Conservation (phyloP, 495 filamentous ascomycete genomes). For the Neurospora sp. region DNA sequence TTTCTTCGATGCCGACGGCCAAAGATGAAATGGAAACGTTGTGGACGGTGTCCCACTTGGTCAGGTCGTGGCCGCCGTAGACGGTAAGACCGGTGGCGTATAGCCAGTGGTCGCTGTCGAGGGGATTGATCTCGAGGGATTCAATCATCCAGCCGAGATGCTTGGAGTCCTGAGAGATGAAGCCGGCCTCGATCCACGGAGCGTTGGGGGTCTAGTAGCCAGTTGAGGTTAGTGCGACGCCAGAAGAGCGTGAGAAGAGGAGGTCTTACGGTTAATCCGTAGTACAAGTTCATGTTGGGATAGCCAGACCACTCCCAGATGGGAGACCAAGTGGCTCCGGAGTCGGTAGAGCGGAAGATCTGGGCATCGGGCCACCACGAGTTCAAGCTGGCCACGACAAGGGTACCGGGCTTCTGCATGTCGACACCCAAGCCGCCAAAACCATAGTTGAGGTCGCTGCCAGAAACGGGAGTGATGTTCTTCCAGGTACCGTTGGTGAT, state of each 20-base stretch:
- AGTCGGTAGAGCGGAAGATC: slow-evolving; percentile 43
- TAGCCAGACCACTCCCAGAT: slow-evolving; percentile 44
- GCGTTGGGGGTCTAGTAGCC: slow-evolving; percentile 25
- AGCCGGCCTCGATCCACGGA: slow-evolving; percentile 40
- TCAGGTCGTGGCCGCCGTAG: slow-evolving; percentile 42
- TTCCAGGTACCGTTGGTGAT: slow-evolving; percentile 39
- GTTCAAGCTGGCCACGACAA: slow-evolving; percentile 47
- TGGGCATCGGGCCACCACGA: slow-evolving; percentile 51
- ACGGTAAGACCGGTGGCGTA: slow-evolving; percentile 49
- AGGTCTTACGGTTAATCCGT: slow-evolving; percentile 29
- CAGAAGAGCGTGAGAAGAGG: slow-evolving; percentile 1
- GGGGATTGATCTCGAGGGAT: slow-evolving; percentile 47
- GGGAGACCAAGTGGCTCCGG: slow-evolving; percentile 40
- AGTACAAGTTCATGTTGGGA: slow-evolving; percentile 36
- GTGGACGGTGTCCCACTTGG: slow-evolving; percentile 39
- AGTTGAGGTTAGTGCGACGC: slow-evolving; percentile 17
- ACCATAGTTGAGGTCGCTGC: slow-evolving; percentile 35
- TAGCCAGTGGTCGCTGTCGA: slow-evolving; percentile 50
- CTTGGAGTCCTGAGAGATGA: slow-evolving; percentile 35
- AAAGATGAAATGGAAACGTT: slow-evolving; percentile 42
- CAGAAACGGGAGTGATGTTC: slow-evolving; percentile 43
- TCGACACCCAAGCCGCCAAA: slow-evolving; percentile 49
- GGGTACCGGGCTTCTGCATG: slow-evolving; percentile 41
- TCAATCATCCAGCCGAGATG: slow-evolving; percentile 57
- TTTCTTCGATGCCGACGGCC: slow-evolving; percentile 52